Base-by-base conservation (phyloP, 495 filamentous ascomycete genomes). In the Melanomma pulvis-pyrius region DNA sequence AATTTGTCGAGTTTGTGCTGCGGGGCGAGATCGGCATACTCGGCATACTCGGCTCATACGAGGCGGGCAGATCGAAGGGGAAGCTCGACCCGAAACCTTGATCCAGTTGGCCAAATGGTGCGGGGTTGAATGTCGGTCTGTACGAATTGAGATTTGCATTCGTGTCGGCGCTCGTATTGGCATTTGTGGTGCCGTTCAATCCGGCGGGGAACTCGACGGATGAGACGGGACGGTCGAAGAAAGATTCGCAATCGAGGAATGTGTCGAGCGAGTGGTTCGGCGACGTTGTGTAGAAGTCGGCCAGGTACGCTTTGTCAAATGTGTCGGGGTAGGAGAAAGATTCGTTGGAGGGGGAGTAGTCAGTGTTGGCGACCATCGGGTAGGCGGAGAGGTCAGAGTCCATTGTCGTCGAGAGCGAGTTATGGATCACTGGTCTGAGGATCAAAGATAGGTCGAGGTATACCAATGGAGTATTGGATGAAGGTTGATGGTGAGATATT, bases 301-400 rank as follows among this genome's bases (percentile, higher is more conserved):
- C 60, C n/a, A 65, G 58, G 34, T 65, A 61, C 7, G 65, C 48
- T 22, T 59, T 61, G 59, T 67, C 63, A 59, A 63, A 67, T 9
- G 53, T 21, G 24, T 60, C 59, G n/a, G 63, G 53, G 21, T 71
- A 63, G 9, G 58, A 52, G 47, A 66, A 71, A 22, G n/a, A 21
- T 25, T 71, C 63, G 52, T 34, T 63, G 41, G 19, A 44, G 22
- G 68, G 68, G 8, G 52, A 63, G 48, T 59, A 55, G 68, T 67
- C 48, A 24, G 58, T 59, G 50, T 46, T 41, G 39, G 63, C 46
- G 39, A 54, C 54, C 32, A 63, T 34, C 6, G 63, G 52, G 50
- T 63, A 61, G 21, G 59, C 36, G 0, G 54, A 13, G 0, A 53
- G 39, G 11, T 34, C 51, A 19, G 36, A 63, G 29, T 53, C 57